Evolutionary conservation across 768 basidiomycete genomes (phyloP), one percentile per base, ranked within the genome.

Genomic region (Leccinum truebloodii): DNA sequence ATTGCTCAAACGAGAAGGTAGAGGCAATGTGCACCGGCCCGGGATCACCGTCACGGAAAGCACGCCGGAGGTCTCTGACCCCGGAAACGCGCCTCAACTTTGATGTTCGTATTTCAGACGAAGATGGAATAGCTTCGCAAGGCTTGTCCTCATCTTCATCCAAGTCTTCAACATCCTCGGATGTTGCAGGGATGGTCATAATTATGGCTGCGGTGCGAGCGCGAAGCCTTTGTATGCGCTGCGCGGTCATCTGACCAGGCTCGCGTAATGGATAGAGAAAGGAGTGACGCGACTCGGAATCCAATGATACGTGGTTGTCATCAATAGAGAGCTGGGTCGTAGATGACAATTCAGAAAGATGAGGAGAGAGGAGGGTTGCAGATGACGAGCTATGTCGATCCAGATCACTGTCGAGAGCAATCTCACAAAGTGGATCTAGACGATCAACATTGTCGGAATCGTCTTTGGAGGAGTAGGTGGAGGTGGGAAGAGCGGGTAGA

Each of bases 111-210:
- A 53, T 20, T 34, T 39, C 52, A 1, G 57, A 41, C 26, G 44
- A 22, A 44, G 28, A 35, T 32, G 35, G 13, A 51, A 44, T n/a
- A 14, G 24, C 28, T 22, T 54, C 6, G 26, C 5, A 20, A 41
- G 48, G 58, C 10, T 61, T 50, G 41, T 61, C 14, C 28, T 64
- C 35, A 20, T 63, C 59, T 16, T 32, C 16, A 41, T 65, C 35
- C 22, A 9, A 1, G 34, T 54, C 60, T 6, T 39, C 39, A 12
- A 41, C 48, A 26, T 67, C 63, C 16, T 71, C 69, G 2, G 52
- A 65, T 20, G 72, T 73, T 14, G 70, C 72, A 24, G 72, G 72
- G 51, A 73, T 59, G 26, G 72, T 65, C 58, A 46, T 55, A 59
- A 75, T 56, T 32, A 73, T 54, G 56, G 60, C 62, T 41, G 70